Evolutionary conservation across 2,329 filamentous ascomycete genomes (phyloP), one percentile per base, ranked within the genome.

Genomic region (Pestalotiopsis fici): DNA sequence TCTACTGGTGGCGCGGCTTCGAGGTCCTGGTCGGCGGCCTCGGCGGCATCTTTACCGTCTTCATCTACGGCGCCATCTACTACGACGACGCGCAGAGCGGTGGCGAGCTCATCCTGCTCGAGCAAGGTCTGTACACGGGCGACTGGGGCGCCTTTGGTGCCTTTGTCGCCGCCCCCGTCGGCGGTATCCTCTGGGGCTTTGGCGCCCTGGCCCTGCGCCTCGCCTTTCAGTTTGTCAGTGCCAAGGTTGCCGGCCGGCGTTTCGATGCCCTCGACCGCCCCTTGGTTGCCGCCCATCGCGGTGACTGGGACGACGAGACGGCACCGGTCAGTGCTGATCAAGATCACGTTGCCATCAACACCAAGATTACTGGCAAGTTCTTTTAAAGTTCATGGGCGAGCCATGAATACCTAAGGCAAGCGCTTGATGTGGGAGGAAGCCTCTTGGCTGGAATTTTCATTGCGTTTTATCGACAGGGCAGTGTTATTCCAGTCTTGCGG

Each of bases 61-160:
- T 95, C 81, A 85, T 95, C 74, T 96, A 95, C 71, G 93, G 93
- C 4, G 84, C 90, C 15, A 87, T 94, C 69, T 96, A 95, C 82
- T 95, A 92, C 75, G 91, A 90, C 59, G 86, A 89, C 74, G 89
- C 87, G 1, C 76, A 83, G 65, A 74, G 84, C 6, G 93, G 91
- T 4, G 90, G 85, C 1, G 84, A 90, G 67, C 86, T 96, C 66
- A 86, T 96, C 62, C 82, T 95, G 28, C 81, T 96, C 13, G 85
- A 93, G 76, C 84, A 90, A 71, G 93, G 93, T 0, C 83, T 96
- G 23, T 96, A 95, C 78, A 87, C 84, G 0, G 85, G 90, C 60
- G 93, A 95, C 77, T 96, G 93, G 93, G 91, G 89, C 69, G 91
- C 87, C 1, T 96, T 96, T 78, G 93, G 93, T 73, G 92, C 93